Evolutionary conservation across 352 stramenopile genomes (phyloP), one percentile per base, ranked within the genome.

Genomic region (Saprolegnia parasitica): DNA sequence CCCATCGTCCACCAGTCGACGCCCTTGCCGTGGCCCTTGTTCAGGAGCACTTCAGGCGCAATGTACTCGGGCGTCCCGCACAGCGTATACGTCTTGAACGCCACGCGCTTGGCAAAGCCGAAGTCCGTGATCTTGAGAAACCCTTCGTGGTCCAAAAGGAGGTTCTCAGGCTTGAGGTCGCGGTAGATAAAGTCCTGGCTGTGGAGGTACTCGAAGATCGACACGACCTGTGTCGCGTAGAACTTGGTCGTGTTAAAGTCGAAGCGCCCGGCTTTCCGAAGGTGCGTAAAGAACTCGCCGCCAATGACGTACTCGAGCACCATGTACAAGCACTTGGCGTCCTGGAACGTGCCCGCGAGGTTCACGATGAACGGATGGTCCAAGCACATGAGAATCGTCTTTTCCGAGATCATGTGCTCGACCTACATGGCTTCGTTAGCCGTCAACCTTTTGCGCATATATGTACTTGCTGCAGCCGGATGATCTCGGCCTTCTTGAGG

Each of bases 131-230:
- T 96, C 78, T 98, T 98, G 58, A 98, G 97, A 78, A 97, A 98
- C 0, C 96, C 96, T 65, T 95, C 78, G 56, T 80, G 89, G 73
- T 99, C 95, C 18, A 99, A 84, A 50, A 99, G 77, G 68, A 98
- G 78, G 75, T 98, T 98, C 74, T 98, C 91, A 1, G 91, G 90
- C 76, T 97, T 97, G 55, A 99, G 80, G 79, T 99, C 96, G n/a
- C 96, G 89, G 81, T 99, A 99, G 74, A 98, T 98, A 72, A 98
- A 97, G 78, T 98, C 89, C 73, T 97, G 93, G 32, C 75, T 86
- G 75, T 98, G 96, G 74, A 99, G 85, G 78, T 98, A 98, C 80
- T 98, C 93, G 71, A 99, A 98, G 73, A 98, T 98, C 11, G 96
- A 82, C 50, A 97, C 86, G 45, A 99, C 89, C 63, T 98, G 91